Evolutionary conservation across 768 basidiomycete species (phyloP), one percentile per base, ranked within the genome.

Genomic region (Gymnopilus dilepis): DNA sequence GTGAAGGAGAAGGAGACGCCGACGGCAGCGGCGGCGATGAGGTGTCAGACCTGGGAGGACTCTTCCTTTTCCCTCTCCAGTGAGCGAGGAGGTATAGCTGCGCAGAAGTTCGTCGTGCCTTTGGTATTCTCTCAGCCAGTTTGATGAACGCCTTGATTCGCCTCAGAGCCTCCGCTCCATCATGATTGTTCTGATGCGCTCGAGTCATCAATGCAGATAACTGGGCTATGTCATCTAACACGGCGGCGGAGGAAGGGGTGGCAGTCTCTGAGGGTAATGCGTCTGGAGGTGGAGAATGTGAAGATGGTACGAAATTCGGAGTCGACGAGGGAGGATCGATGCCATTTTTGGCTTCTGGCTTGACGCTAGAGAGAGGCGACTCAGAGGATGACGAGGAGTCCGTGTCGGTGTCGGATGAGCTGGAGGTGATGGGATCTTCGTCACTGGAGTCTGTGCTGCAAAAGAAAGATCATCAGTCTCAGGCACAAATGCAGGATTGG

Each of bases 21-120:
- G 81, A 3, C 77, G 70, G 24, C 73, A 69, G 12, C 21, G 56
- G 34, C 5, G 40, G 30, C 3, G 22, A 62, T 33, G 63, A 59
- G 11, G 24, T 26, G 4, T 11, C 40, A 30, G 47, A 48, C 6
- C n/a, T n/a, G 4, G 47, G 17, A 48, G 26, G 11, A 4, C 4
- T 12, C n/a, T 28, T 48, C n/a, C 28, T 8, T 17, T 48, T 48
- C 28, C 41, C 33, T 42, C 59, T 58, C 70, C 69, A 69, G 15
- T 62, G 61, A 1, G 50, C 30, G 13, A 74, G 62, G 21, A 74
- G 51, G 22, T 67, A 67, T 28, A 61, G 60, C 47, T 75, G 72
- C 11, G 59, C 50, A 0, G 53, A 51, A 4, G 65, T 64, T 28
- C 70, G 65, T 33, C 60, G 34, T 2, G 4, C 8, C 28, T 45